phyloP scores from a whole-genome alignment of 1,139 yeast genomes.

The Meyerozyma sp. region DNA sequence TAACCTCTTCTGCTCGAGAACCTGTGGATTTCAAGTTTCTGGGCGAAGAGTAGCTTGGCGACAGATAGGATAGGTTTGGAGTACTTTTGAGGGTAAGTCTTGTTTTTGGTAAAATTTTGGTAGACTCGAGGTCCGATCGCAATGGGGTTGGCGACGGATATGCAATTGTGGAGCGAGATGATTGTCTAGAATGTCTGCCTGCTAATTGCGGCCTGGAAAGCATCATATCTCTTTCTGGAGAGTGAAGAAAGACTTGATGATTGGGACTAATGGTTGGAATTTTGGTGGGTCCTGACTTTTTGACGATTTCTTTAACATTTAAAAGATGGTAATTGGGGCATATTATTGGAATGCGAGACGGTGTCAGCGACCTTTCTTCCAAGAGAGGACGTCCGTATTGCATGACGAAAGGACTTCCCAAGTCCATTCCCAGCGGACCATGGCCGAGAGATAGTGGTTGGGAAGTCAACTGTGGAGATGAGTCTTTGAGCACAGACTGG shows the following conservation, averaged over 20 bases:
- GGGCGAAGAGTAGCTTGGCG: neutral
- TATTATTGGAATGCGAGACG: constrained; percentile 25
- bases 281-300: constrained; percentile 11
- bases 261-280: constrained; percentile 29
- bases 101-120: constrained; percentile 2
- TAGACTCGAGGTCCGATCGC: constrained; percentile 1
- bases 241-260: constrained; percentile 25
- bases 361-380: constrained; percentile 4
- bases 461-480: neutral
- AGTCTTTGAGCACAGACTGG: constrained; percentile 3
- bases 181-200: constrained; percentile 2
- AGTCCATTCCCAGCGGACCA: neutral
- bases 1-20: constrained; percentile 30
- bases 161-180: constrained; percentile 1
- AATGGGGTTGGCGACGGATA: constrained; percentile 1
- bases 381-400: neutral
- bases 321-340: constrained; percentile 16
- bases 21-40: constrained; percentile 19
- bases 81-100: constrained; percentile 5
- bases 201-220: constrained; percentile 1
- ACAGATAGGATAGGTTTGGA: constrained; percentile 5
- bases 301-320: constrained; percentile 22
- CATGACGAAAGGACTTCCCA: neutral
- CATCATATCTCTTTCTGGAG: constrained; percentile 15
- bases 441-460: too few relatives aligned